phyloP scores from a whole-genome alignment of 208 protist genomes.

The Trypanosomatidae sp. region DNA sequence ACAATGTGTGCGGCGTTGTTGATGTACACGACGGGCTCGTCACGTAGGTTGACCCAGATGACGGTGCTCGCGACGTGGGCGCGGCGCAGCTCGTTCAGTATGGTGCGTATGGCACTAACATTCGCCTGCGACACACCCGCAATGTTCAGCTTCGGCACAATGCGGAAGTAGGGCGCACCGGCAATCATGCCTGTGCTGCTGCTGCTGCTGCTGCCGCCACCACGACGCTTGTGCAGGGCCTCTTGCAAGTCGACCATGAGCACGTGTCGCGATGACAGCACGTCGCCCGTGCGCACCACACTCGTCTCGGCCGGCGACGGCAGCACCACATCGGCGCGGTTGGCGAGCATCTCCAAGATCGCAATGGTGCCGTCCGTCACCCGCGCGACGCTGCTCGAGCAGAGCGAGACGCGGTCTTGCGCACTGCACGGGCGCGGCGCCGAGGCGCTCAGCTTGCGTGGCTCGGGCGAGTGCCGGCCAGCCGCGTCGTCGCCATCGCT shows the following conservation, averaged over 20 bases:
- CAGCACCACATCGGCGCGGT: slow-evolving; percentile 39
- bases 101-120: slow-evolving; percentile 47
- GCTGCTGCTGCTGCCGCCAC: no score
- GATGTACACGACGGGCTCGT: slow-evolving; percentile 82
- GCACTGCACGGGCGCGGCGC: neutral
- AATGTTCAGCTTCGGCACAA: slow-evolving; percentile 78
- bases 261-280: slow-evolving; percentile 65
- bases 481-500: neutral
- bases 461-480: neutral
- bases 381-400: slow-evolving; percentile 30
- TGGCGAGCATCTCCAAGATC: slow-evolving; percentile 61
- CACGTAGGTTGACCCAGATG: slow-evolving; percentile 81
- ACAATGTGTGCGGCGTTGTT: slow-evolving; percentile 79
- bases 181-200: slow-evolving; percentile 60
- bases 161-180: slow-evolving; percentile 75
- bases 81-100: slow-evolving; percentile 67
- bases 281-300: slow-evolving; percentile 46
- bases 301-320: slow-evolving; percentile 50
- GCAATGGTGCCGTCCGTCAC: slow-evolving; percentile 42
- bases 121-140: slow-evolving; percentile 72
- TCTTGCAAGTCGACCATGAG: slow-evolving; percentile 72
- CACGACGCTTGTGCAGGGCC: slow-evolving; percentile 35
- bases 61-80: slow-evolving; percentile 45
- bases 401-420: slow-evolving; percentile 11
- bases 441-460: neutral